Conservation (phyloP, 192 early-diverging fungal species). For the Coemansia sp. region DNA sequence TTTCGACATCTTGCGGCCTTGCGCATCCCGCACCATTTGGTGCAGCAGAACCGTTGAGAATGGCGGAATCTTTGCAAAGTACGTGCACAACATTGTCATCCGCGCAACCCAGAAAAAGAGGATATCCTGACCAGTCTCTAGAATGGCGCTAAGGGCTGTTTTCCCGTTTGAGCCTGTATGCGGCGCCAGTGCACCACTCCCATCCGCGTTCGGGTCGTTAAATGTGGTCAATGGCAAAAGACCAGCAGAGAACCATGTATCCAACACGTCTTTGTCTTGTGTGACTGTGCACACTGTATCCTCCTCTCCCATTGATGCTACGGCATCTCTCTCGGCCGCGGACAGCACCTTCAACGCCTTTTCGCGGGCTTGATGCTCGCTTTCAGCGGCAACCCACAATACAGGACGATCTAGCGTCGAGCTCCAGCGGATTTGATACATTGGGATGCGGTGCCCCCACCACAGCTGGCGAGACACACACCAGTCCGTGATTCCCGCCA, state of each 20-base stretch:
- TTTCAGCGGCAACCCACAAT: conserved; percentile 43
- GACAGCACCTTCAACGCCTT: conserved; percentile 31
- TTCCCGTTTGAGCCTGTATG: background rate
- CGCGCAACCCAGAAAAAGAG: conserved; percentile 98
- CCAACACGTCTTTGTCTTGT: conserved; percentile 86
- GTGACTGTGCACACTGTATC: background rate
- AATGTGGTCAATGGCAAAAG: conserved; percentile 84
- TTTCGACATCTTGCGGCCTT: conserved; percentile 83
- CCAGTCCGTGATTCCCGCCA: conserved; percentile 91
- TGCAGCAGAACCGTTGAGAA: conserved; percentile 91
- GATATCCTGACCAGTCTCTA: conserved; percentile 97
- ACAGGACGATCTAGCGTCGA: conserved; percentile 16
- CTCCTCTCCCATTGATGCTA: background rate
- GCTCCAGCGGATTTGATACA: conserved; percentile 68
- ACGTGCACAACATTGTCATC: conserved; percentile 94
- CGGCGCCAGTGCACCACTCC: conserved; percentile 26
- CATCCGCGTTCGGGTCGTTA: conserved; percentile 42
- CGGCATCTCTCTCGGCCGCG: background rate
- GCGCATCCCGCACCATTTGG: conserved; percentile 76
- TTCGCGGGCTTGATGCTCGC: conserved; percentile 26
- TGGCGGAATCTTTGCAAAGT: conserved; percentile 76
- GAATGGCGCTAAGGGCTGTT: conserved; percentile 63
- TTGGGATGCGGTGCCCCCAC: conserved; percentile 97
- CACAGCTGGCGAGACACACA: conserved; percentile 96
- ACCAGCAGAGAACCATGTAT: conserved; percentile 98